Base-by-base conservation (phyloP, 2,329 filamentous ascomycete species). In the Alternaria infectoria region DNA sequence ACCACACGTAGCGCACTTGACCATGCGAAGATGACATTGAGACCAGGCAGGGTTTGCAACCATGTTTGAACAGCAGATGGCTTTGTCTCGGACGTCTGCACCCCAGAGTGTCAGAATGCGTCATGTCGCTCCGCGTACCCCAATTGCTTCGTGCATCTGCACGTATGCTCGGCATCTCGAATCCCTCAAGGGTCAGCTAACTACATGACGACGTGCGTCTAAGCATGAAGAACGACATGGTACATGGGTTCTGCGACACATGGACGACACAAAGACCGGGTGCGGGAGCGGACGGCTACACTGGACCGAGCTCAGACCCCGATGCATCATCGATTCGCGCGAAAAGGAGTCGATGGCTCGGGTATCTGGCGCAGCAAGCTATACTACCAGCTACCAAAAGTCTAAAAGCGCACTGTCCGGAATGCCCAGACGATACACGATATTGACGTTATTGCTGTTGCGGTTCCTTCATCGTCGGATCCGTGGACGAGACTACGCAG, bases 191-290 rank as follows among this genome's bases (percentile, higher is more conserved):
- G 54, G 43, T 30, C 49, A 21, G 15, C 23, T 40, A n/a, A 51
- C 30, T 13, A 26, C 23, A 51, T 51, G 55, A 36, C 21, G 21
- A 57, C 45, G 44, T 49, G 55, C 44, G 32, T 43, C 56, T 49
- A 55, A 54, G 47, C 36, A 43, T 51, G 15, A 59, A 15, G 36
- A 43, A 40, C 32, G 61, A 43, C 66, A 67, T 65, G 67, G 67
- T 69, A 67, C 64, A 63, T 63, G 67, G 67, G 55, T 63, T 59
- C 55, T 67, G 61, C 57, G 44, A 65, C 62, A 59, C 64, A 67
- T 67, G 50, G 66, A 65, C 64, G 61, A 59, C 36, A 65, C 57
- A 54, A 21, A 36, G 61, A 64, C 59, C 57, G 62, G 59, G 55
- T 61, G 54, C 59, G 59, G 59, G 59, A 61, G 40, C 59, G 59